phyloP scores from a whole-genome alignment of 2,329 filamentous ascomycete species.

The Scedosporium aurantiacum region DNA sequence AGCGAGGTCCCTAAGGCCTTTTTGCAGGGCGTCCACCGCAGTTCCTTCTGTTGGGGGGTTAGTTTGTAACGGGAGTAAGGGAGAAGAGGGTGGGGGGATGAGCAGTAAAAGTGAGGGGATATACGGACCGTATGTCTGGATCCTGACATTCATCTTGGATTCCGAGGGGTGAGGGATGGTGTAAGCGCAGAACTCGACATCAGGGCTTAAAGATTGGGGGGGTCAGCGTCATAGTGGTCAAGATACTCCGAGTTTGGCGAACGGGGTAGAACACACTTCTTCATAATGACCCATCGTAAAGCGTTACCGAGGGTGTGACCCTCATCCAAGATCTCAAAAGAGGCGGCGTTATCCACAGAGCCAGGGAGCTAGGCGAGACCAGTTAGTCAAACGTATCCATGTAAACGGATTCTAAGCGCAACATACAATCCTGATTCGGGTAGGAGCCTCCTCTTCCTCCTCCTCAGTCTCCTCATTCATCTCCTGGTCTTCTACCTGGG shows the following conservation, averaged over 20 bases:
- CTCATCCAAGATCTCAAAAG: slow-evolving; percentile 88
- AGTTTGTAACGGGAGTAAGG: background rate
- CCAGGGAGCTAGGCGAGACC: slow-evolving; percentile 58
- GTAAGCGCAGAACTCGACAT: slow-evolving; percentile 97
- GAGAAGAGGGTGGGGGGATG: background rate
- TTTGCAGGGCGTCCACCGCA: slow-evolving; percentile 77
- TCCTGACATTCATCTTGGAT: slow-evolving; percentile 90
- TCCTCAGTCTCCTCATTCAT: slow-evolving; percentile 29
- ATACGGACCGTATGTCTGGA: slow-evolving; percentile 83
- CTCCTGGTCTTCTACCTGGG: slow-evolving; percentile 17
- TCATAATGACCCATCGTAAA: slow-evolving; percentile 92
- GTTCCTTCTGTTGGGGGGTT: slow-evolving; percentile 50
- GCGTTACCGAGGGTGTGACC: slow-evolving; percentile 95
- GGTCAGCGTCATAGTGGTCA: slow-evolving; percentile 2
- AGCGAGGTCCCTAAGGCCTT: slow-evolving; percentile 79
- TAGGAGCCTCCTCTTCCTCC: slow-evolving; percentile 35
- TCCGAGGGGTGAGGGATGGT: slow-evolving; percentile 96
- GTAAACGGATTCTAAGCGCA: slow-evolving; percentile 1
- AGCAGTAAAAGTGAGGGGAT: background rate
- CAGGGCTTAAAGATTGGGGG: slow-evolving; percentile 47
- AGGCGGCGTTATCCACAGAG: slow-evolving; percentile 76
- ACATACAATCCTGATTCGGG: slow-evolving; percentile 51
- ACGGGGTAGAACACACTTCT: slow-evolving; percentile 59
- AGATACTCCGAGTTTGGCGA: background rate
- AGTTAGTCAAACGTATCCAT: background rate